Evolutionary conservation across 306 rosid species (phyloP).

Genomic region (Rubus parviflorus): DNA sequence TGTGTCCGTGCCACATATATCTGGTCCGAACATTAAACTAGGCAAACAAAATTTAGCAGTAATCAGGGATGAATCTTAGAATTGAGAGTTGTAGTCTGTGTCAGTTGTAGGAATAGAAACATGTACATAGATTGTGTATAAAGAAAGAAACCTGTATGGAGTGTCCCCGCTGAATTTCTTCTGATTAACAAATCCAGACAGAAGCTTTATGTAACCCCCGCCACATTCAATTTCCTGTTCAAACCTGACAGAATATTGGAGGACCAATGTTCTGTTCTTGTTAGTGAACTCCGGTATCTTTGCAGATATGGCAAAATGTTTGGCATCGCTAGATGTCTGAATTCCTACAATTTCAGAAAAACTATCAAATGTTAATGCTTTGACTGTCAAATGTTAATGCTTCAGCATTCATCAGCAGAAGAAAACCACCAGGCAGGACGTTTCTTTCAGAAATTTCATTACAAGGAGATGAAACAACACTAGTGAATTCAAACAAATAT

Average conservation of each 20-base stretch:
- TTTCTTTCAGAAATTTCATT: background rate
- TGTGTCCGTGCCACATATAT: conserved; percentile 86
- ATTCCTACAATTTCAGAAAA: conserved; percentile 61
- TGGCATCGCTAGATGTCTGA: conserved; percentile 87
- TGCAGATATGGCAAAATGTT: conserved; percentile 86
- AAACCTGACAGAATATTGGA: conserved; percentile 83
- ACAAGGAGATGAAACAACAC: background rate
- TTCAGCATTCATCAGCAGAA: conserved; percentile 7
- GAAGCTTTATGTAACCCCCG: conserved; percentile 92
- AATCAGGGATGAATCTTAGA: background rate
- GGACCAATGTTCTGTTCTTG: conserved; percentile 70
- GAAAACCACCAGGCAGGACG: conserved; percentile 3
- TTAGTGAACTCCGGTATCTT: conserved; percentile 78
- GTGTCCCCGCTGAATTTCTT: conserved; percentile 94
- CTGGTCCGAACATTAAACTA: conserved; percentile 98
- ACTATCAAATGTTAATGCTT: too few species aligned
- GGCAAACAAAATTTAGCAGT: conserved; percentile 25
- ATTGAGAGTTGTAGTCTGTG: background rate
- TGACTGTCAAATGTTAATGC: background rate
- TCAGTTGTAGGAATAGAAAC: background rate
- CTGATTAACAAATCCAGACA: conserved; percentile 93
- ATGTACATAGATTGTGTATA: background rate
- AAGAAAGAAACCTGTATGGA: conserved; percentile 73
- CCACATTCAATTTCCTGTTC: conserved; percentile 99
- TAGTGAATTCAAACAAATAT: background rate